Base-by-base conservation (phyloP, 345 rosid genomes). In the Rhizophora apiculata region DNA sequence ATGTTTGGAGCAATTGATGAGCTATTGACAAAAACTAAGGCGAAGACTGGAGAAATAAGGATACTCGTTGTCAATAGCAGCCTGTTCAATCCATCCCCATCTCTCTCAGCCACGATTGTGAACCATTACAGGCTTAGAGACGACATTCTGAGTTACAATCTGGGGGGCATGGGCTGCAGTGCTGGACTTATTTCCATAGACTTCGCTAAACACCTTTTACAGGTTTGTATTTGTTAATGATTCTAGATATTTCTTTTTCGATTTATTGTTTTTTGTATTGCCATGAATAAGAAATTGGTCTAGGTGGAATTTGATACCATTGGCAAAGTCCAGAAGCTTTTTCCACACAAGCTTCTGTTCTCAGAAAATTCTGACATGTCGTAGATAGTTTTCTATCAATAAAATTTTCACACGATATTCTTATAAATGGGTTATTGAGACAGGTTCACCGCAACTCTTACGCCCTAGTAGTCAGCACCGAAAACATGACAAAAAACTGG, bases 131-230 rank as follows among this genome's bases (percentile, higher is more conserved):
- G 70, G 71, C 65, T 69, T 8, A 75, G 68, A 59, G 67, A 57
- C 4, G 60, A 75, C n/a, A 65, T 75, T 24, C 60, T 70, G 67
- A 75, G 68, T 57, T 70, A 75, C 36, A 75, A 53, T 64, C 71
- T 75, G 52, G 79, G 71, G 30, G 74, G 79, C 19, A 75, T 75
- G 79, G 79, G 79, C 2, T 75, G 79, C 51, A 70, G 79, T 60
- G 74, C 79, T 8, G 79, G 79, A 4, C 69, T 75, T n/a, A 75
- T 75, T 54, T 62, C 77, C 9, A 18, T 67, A 1, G 68, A 68
- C 18, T 62, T 62, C 18, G 63, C 72, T 26, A 51, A 60, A 36
- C n/a, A 54, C 58, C 43, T 68, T 27, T 31, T 68, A 9, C 72
- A 53, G 77, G 77, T 68, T 48, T 54, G 63, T 3, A 19, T n/a